Evolutionary conservation across 805 yeast species (phyloP).

Genomic region (Candida patagonica): DNA sequence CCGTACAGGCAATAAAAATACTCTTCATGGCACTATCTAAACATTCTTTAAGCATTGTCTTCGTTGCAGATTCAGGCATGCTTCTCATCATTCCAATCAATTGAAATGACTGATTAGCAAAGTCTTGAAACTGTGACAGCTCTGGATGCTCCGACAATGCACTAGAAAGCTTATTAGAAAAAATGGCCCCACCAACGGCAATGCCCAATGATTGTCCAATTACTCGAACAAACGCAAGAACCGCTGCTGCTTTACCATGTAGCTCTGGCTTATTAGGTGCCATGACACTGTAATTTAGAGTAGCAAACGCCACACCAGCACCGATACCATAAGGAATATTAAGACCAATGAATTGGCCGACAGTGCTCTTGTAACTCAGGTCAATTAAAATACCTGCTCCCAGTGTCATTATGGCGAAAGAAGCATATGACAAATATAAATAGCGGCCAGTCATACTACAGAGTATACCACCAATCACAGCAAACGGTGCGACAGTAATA

Average conservation of each 20-base stretch:
- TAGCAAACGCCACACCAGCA: slow-evolving; percentile 38
- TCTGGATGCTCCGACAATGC: slow-evolving; percentile 4
- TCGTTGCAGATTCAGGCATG: slow-evolving; percentile 12
- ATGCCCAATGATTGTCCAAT: slow-evolving; percentile 27
- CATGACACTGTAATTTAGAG: slow-evolving; percentile 24
- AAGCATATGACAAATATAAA: slow-evolving; percentile 32
- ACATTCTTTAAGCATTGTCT: slow-evolving; percentile 10
- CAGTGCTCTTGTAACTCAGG: slow-evolving; percentile 24
- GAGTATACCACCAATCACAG: slow-evolving; percentile 32
- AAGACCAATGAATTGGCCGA: slow-evolving; percentile 33
- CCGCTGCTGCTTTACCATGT: slow-evolving; percentile 24
- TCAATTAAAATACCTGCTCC: slow-evolving; percentile 38
- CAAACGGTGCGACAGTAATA: slow-evolving; percentile 31
- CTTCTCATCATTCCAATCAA: slow-evolving; percentile 14
- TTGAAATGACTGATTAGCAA: slow-evolving; percentile 15
- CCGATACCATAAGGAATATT: slow-evolving; percentile 40
- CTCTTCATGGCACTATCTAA: slow-evolving; percentile 16
- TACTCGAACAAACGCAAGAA: slow-evolving; percentile 23
- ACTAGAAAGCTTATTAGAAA: slow-evolving; percentile 16
- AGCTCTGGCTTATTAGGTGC: slow-evolving; percentile 24
- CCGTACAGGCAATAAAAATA: slow-evolving; percentile 16
- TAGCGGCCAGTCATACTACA: slow-evolving; percentile 33
- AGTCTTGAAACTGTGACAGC: slow-evolving; percentile 1
- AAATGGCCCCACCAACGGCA: slow-evolving; percentile 26
- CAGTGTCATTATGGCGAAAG: slow-evolving; percentile 31